Percentiles rank a stretch among this genome's conserved stretches.
Evolutionary conservation across 306 rosid species (phyloP).

Genomic region (Citrullus mucosospermus): DNA sequence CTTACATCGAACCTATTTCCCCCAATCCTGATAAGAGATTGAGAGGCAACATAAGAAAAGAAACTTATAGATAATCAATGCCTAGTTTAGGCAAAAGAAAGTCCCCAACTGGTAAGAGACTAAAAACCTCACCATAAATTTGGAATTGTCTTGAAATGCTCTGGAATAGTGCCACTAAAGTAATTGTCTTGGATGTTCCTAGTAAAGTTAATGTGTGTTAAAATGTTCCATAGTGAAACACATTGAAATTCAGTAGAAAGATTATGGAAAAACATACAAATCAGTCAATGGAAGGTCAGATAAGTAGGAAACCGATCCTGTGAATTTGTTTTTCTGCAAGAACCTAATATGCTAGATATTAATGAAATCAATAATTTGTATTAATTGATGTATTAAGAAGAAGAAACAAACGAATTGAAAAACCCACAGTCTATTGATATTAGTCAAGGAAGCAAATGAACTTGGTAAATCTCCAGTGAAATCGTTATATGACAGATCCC

Average conservation of each 20-base stretch:
- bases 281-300: conserved; percentile 68
- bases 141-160: conserved; percentile 62
- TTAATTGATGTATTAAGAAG: background rate
- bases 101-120: background rate
- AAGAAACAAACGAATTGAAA: background rate
- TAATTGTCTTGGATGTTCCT: conserved; percentile 71
- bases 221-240: background rate
- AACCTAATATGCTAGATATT: conserved; percentile 26
- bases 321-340: conserved; percentile 63
- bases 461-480: conserved; percentile 80
- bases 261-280: conserved; percentile 30
- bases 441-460: conserved; percentile 67
- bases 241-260: background rate
- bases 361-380: background rate
- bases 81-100: conserved; percentile 10
- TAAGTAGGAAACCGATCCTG: conserved; percentile 82
- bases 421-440: conserved; percentile 51
- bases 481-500: conserved; percentile 78
- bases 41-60: background rate
- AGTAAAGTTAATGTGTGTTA: conserved; percentile 8
- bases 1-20: conserved; percentile 54
- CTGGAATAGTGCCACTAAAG: conserved; percentile 80
- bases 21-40: conserved; percentile 44
- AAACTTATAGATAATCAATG: background rate
- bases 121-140: conserved; percentile 53